Base-by-base conservation (phyloP, 2,329 filamentous ascomycete species). In the Colletotrichum lini region DNA sequence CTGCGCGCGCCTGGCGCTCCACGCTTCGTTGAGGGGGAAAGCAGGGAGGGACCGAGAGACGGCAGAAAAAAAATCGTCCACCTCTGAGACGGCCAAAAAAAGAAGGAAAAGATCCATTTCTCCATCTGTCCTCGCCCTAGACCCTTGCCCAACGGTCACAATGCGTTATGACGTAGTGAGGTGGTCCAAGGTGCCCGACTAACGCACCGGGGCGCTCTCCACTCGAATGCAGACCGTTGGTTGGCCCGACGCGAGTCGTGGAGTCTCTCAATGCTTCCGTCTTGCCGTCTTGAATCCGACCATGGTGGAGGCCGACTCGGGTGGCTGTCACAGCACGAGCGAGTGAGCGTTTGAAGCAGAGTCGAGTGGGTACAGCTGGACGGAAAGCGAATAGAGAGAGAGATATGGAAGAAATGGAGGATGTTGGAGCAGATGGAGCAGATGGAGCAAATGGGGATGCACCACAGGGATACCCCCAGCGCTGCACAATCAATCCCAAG, bases 261-360 rank as follows among this genome's bases (percentile, higher is more conserved):
- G 69, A 69, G 69, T 47, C 58, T 63, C 18, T 59, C 65, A 69
- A 59, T 72, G 35, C 59, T 71, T 63, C 59, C 58, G 65, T 59
- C 65, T 58, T 69, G 69, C 69, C 69, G 69, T 72, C 59, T 72
- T 72, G 65, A 72, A 59, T 30, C 65, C 53, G 69, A 69, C 69
- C 30, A 13, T 40, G 23, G 69, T 68, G 69, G 69, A 60, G 65
- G 57, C 53, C 54, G 45, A 54, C 52, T 58, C 58, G 53, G 53
- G 52, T 65, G 53, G 60, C 66, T 52, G 61, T 69, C 66, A 26
- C 45, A 69, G 23, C 49, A 53, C 52, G 52, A 66, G 35, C 65
- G 65, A 72, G 65, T 69, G 40, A 69, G 69, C 47, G 58, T 64
- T 67, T 44, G 45, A 59, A 30, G 47, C 30, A 47, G 52, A 53